These are phyloP conservation scores for Beauveria asiatica DNA, from an alignment of 2,329 filamentous ascomycete genomes.

Conservation along the genomic window DNA sequence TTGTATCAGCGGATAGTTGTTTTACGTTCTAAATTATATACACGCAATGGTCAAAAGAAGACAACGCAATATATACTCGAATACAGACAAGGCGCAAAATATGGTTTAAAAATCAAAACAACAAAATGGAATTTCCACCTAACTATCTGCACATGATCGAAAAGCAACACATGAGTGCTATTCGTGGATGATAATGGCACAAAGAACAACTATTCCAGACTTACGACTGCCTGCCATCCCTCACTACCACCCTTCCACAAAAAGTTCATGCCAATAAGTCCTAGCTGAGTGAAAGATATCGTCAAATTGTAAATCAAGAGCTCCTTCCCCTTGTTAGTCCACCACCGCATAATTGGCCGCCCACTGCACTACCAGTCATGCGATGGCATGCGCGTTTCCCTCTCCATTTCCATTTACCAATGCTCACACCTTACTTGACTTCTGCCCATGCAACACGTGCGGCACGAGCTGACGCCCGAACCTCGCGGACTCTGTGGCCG, in stretches of 20 bases:
- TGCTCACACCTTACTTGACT: constrained; percentile 18
- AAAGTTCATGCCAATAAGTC: not conserved
- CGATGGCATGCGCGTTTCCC: not conserved
- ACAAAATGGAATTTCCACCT: constrained; percentile 7
- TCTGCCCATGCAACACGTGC: constrained; percentile 43
- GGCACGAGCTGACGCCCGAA: constrained; percentile 40
- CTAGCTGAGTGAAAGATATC: not conserved
- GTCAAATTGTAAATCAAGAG: not conserved
- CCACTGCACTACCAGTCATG: not conserved
- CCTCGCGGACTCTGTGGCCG: constrained; percentile 44
- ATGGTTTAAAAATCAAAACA: not conserved
- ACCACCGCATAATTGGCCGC: not conserved
- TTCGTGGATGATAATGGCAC: not conserved
- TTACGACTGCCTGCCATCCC: no score
- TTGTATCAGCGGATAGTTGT: not conserved
- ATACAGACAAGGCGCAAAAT: not conserved
- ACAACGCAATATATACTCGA: not conserved
- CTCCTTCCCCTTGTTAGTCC: not conserved
- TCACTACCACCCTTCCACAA: not conserved
- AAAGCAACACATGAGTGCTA: not conserved
- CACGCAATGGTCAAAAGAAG: not conserved
- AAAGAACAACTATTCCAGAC: not conserved
- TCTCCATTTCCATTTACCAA: not conserved
- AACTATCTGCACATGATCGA: not conserved
- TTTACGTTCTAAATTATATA: not conserved